These are phyloP conservation scores for Avicennia marina DNA, from an alignment of 257 asterid genomes.

Conservation along the genomic window DNA sequence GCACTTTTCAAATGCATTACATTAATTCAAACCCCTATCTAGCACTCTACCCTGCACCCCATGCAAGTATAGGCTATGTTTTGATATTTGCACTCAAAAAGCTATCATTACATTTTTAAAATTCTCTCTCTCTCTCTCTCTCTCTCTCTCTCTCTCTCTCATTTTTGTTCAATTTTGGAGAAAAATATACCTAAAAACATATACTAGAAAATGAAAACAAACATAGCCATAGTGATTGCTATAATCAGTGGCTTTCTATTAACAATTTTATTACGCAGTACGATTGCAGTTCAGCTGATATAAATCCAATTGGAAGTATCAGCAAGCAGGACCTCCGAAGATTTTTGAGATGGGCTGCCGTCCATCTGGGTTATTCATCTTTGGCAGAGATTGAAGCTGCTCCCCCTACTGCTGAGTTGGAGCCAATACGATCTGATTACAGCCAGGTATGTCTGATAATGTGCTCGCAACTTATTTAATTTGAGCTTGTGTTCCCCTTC, in stretches of 20 bases:
- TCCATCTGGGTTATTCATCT: constrained; percentile 80
- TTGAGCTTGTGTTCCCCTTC: background rate
- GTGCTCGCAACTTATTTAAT: background rate
- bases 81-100: too few species aligned
- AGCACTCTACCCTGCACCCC: too few species aligned
- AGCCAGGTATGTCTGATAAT: constrained; percentile 56
- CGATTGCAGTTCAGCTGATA: constrained; percentile 98
- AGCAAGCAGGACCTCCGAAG: constrained; percentile 84
- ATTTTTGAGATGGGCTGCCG: constrained; percentile 86
- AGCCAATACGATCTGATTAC: constrained; percentile 74
- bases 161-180: too few species aligned
- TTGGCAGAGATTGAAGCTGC: constrained; percentile 89
- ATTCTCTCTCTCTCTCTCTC: too few species aligned
- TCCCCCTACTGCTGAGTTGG: constrained; percentile 94
- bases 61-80: too few species aligned
- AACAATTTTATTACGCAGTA: constrained; percentile 47
- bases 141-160: too few species aligned
- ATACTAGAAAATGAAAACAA: too few species aligned
- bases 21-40: background rate
- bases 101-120: too few species aligned
- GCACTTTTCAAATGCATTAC: too few species aligned
- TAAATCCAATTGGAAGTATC: constrained; percentile 92
- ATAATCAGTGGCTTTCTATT: background rate
- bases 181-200: too few species aligned
- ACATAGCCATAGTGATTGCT: background rate